Evolutionary conservation across 192 early-diverging fungal species (phyloP), one percentile per base, ranked within the genome.

Genomic region (Haplosporangium gracile): DNA sequence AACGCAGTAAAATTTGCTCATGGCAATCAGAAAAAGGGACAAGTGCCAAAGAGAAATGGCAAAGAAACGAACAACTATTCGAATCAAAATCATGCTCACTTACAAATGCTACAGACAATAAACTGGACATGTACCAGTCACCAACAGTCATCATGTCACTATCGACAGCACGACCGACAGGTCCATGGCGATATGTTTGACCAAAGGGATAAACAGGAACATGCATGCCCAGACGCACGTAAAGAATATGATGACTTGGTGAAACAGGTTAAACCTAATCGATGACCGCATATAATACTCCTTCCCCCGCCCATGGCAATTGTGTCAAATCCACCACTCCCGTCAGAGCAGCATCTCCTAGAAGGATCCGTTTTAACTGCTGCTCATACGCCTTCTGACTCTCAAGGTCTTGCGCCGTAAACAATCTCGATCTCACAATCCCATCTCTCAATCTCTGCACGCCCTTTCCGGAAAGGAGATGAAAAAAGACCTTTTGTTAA

Each of bases 91-190:
- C 53, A 57, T 57, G 2, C 53, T 24, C 53, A 84, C 77, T 80
- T 77, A 86, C 83, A 22, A 60, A 29, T 2, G 78, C 83, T 11
- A 86, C 29, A 1, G 43, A 43, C 24, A 72, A 49, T 22, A 85
- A 24, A 40, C 74, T 36, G 6, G 70, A 63, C 20, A 80, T 9
- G 34, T 80, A 85, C 83, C 83, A 85, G 26, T 80, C 83, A 40
- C 83, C 83, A 29, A 86, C 49, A 5, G 83, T 78, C 75, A 86
- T 72, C 78, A 80, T 80, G 15, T 80, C 83, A 26, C 78, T 80
- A n/a, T 86, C 75, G 13, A 86, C 75, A 22, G 78, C 45, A 34
- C 78, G 74, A n/a, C 70, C 79, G 9, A 74, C 39, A 47, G 75
- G 77, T 2, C 75, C 78, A 3, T 78, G 63, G 11, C 78, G 78